A percentile compares a stretch with the other conserved stretches of the same genome.
These are phyloP conservation scores for Peterozyma xylosa DNA, from an alignment of 805 yeast genomes.

Conservation along the genomic window DNA sequence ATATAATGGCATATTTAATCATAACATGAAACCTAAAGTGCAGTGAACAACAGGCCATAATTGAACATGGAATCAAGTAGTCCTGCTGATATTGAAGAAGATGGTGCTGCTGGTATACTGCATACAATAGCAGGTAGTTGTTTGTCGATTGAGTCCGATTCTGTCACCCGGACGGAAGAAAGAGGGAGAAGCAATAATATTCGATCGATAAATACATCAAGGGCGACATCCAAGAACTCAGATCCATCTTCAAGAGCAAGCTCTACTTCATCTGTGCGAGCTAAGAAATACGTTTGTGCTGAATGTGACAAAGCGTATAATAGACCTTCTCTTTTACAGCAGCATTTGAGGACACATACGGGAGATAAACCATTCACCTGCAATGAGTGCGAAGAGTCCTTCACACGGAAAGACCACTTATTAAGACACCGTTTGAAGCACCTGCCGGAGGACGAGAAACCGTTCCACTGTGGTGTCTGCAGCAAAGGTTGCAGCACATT, in stretches of 20 bases:
- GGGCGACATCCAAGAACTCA: too few relatives aligned
- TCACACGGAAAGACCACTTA: slow-evolving; percentile 72
- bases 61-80: too few relatives aligned
- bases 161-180: neutral
- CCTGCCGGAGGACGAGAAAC: slow-evolving; percentile 42
- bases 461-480: slow-evolving; percentile 66
- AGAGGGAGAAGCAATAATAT: neutral
- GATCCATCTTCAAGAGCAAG: slow-evolving; percentile 7
- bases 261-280: slow-evolving; percentile 35
- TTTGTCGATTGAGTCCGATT: too few relatives aligned
- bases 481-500: slow-evolving; percentile 73
- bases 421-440: slow-evolving; percentile 72
- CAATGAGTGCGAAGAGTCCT: slow-evolving; percentile 53
- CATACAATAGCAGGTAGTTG: too few relatives aligned
- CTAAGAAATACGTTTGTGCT: slow-evolving; percentile 58
- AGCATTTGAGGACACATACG: slow-evolving; percentile 74
- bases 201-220: too few relatives aligned
- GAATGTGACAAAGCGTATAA: slow-evolving; percentile 73
- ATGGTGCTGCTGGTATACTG: too few relatives aligned
- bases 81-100: too few relatives aligned
- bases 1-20: too few relatives aligned
- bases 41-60: too few relatives aligned
- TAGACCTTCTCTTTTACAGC: slow-evolving; percentile 76
- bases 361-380: slow-evolving; percentile 74
- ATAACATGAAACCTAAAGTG: too few relatives aligned